Percentiles rank a stretch among this genome's conserved stretches.
phyloP scores from a whole-genome alignment of 495 filamentous ascomycete species.

The Saxophila tyrrhenica region DNA sequence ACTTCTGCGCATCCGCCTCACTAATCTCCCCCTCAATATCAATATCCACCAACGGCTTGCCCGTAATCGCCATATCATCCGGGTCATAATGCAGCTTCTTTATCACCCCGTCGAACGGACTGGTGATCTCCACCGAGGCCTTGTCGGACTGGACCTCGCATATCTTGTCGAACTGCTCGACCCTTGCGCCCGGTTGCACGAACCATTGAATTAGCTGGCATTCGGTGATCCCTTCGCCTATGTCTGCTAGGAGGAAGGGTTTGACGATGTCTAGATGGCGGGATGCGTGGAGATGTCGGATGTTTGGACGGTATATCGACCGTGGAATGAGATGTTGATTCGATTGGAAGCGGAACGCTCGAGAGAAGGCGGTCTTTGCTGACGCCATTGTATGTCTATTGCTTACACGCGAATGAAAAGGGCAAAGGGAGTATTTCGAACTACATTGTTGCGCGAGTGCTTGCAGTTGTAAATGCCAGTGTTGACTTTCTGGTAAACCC shows the following conservation, averaged over 20 bases:
- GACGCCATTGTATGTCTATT: not conserved
- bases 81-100: constrained; percentile 93
- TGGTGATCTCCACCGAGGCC: constrained; percentile 95
- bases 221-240: constrained; percentile 96
- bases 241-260: constrained; percentile 87
- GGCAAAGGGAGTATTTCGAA: not conserved
- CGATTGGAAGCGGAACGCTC: not conserved
- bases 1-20: constrained; percentile 41
- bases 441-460: not conserved
- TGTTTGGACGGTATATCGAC: not conserved
- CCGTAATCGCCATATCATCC: constrained; percentile 91
- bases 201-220: constrained; percentile 99
- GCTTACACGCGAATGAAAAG: not conserved
- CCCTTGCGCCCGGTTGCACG: constrained; percentile 85
- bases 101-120: constrained; percentile 85
- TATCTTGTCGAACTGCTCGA: constrained; percentile 94
- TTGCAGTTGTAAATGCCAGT: not conserved
- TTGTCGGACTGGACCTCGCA: constrained; percentile 99
- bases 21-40: constrained; percentile 52
- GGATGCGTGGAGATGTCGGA: constrained; percentile 48
- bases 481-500: not conserved
- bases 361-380: not conserved
- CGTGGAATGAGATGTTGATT: not conserved
- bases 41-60: constrained; percentile 69
- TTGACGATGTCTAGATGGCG: constrained; percentile 51